phyloP scores from a whole-genome alignment of 208 protist species.

The Phytomonas sp. region DNA sequence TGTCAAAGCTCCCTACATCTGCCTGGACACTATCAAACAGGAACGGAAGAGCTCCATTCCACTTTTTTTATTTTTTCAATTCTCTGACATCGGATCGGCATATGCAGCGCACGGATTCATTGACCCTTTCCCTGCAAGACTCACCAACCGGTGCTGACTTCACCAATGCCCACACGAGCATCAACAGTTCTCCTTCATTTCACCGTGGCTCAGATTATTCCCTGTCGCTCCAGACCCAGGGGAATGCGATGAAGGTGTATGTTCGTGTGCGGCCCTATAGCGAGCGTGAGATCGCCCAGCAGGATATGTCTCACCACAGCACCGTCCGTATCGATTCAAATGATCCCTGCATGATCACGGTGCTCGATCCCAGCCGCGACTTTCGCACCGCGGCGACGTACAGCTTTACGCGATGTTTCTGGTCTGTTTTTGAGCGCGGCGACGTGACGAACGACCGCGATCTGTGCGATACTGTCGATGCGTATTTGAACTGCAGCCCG shows the following conservation, averaged over 20 bases:
- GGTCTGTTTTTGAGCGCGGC: constrained; percentile 55
- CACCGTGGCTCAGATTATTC: background rate
- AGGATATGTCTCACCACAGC: constrained; percentile 27
- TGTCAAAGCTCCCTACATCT: background rate
- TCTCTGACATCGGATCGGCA: constrained; percentile 1
- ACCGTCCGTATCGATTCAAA: constrained; percentile 64
- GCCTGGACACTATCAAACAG: background rate
- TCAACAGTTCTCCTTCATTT: constrained; percentile 3
- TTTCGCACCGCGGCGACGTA: constrained; percentile 52
- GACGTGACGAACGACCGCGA: constrained; percentile 10
- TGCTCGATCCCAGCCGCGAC: constrained; percentile 52
- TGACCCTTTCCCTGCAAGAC: constrained; percentile 9
- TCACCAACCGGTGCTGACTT: constrained; percentile 13
- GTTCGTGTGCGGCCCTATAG: constrained; percentile 80
- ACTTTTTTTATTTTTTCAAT: constrained; percentile 1
- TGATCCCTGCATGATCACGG: constrained; percentile 59
- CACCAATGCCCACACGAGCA: constrained; percentile 4
- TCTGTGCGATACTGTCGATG: constrained; percentile 30
- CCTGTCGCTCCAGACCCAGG: constrained; percentile 15
- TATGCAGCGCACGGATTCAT: background rate
- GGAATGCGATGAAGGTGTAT: constrained; percentile 81
- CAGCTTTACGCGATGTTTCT: constrained; percentile 71
- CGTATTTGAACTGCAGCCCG: constrained; percentile 24
- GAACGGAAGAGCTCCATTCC: background rate
- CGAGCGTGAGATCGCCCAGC: constrained; percentile 57